These are phyloP conservation scores for Colletotrichum sp. DNA, from an alignment of 2,329 filamentous ascomycete species.

Conservation along the genomic window DNA sequence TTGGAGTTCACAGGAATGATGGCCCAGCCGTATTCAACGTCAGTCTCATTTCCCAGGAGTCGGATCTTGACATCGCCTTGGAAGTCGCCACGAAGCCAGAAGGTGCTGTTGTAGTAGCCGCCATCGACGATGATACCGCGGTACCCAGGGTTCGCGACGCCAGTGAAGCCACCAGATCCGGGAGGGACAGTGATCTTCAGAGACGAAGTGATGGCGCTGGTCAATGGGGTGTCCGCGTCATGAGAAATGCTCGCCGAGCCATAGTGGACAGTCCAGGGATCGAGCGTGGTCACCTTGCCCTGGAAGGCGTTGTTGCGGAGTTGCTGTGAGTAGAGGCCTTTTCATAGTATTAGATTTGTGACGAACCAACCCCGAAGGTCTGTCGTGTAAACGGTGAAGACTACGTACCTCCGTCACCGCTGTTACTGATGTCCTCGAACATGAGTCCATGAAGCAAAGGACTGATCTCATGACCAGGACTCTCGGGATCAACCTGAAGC, in stretches of 20 bases:
- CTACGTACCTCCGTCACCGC: neutral
- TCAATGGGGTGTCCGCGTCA: neutral
- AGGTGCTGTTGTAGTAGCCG: neutral
- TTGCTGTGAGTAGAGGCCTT: neutral
- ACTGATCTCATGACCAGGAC: neutral
- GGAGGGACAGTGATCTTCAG: neutral
- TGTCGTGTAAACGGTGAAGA: neutral
- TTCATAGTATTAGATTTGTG: neutral
- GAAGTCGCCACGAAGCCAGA: neutral
- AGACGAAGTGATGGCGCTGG: neutral
- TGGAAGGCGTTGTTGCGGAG: neutral
- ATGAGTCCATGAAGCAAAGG: neutral
- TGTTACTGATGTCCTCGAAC: neutral
- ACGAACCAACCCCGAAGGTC: neutral
- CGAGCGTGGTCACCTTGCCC: neutral
- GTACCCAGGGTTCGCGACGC: neutral
- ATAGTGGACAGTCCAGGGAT: neutral
- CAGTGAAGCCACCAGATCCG: neutral
- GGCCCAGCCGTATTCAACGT: neutral
- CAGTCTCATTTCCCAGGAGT: neutral
- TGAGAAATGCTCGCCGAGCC: neutral
- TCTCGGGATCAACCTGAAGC: neutral
- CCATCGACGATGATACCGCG: neutral
- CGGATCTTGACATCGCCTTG: neutral
- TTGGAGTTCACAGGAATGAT: neutral